Evolutionary conservation across 129 eudicot genomes (phyloP), one percentile per base, ranked within the genome.

Genomic region (Erigeron canadensis): DNA sequence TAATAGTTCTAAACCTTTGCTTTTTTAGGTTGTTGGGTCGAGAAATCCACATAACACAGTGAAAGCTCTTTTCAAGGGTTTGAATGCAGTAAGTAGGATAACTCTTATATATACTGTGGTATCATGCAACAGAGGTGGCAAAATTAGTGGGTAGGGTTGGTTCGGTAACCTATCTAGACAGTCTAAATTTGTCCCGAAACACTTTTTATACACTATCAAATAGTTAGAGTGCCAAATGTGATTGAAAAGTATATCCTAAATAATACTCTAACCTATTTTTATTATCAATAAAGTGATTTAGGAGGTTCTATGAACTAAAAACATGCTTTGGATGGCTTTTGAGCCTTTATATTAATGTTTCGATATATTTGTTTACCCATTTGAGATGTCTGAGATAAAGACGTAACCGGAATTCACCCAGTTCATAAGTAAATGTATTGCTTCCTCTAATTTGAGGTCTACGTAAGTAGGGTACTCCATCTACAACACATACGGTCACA

Each of bases 41-140:
- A 84, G 95, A 81, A 93, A 89, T 87, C 90, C 98, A 46, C 86
- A 85, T 62, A 93, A 93, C 77, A 93, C 98, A 1, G 95, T 93
- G 62, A 93, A 93, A 84, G 98, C 96, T 67, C 71, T 93, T 73
- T 93, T 93, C 47, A 84, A 87, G 83, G 96, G 96, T 64, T 76
- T 93, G 58, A 89, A 93, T 72, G 95, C 96, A 77, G 98, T 93
- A 86, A 67, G 88, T 81, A 62, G 75, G 71, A 79, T 50, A 23
- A 12, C n/a, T 40, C 4, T 5, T 17, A 58, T 6, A 19, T 21
- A 23, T 58, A 44, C 40, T 9, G 16, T 37, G 38, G 50, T 39
- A 37, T 38, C 50, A 69, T 2, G 19, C 56, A 13, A 13, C 21
- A 50, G 56, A 50, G 23, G 58, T 50, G 58, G 58, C 23, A 53